Conservation (phyloP, 2,329 filamentous ascomycete species). For the Apiospora saccharicola region DNA sequence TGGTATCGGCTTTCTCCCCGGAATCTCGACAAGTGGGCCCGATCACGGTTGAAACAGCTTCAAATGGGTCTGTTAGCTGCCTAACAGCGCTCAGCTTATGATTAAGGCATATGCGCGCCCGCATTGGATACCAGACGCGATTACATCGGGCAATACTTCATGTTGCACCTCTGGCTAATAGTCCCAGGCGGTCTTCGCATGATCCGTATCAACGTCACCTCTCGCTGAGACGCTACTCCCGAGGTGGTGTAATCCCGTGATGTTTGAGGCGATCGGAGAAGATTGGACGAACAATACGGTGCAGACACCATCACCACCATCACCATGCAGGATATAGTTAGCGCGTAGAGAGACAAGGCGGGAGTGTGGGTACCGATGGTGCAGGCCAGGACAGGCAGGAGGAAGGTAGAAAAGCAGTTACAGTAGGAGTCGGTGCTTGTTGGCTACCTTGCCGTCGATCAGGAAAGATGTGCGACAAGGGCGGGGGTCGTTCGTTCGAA, state of each 20-base stretch:
- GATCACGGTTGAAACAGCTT: slow-evolving; percentile 18
- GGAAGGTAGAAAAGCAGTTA: neutral
- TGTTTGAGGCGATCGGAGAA: neutral
- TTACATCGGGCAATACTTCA: neutral
- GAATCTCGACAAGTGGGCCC: slow-evolving; percentile 17
- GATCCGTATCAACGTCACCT: neutral
- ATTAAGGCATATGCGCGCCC: neutral
- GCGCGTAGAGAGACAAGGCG: neutral
- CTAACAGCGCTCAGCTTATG: neutral
- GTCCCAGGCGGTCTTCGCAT: neutral
- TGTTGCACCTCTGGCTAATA: neutral
- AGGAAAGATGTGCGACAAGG: slow-evolving; percentile 27
- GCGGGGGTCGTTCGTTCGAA: slow-evolving; percentile 17
- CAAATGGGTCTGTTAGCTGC: neutral
- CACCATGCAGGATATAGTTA: neutral
- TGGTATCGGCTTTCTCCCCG: neutral
- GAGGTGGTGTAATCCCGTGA: slow-evolving; percentile 12
- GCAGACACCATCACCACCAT: neutral
- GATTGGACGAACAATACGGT: slow-evolving; percentile 17
- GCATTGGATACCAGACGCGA: neutral
- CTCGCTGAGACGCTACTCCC: neutral
- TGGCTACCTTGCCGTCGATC: slow-evolving; percentile 25
- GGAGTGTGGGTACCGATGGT: neutral
- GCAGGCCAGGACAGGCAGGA: neutral
- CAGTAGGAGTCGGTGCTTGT: neutral